Evolutionary conservation across 495 filamentous ascomycete genomes (phyloP), one percentile per base, ranked within the genome.

Genomic region (Lasiosphaeriaceae sp.): DNA sequence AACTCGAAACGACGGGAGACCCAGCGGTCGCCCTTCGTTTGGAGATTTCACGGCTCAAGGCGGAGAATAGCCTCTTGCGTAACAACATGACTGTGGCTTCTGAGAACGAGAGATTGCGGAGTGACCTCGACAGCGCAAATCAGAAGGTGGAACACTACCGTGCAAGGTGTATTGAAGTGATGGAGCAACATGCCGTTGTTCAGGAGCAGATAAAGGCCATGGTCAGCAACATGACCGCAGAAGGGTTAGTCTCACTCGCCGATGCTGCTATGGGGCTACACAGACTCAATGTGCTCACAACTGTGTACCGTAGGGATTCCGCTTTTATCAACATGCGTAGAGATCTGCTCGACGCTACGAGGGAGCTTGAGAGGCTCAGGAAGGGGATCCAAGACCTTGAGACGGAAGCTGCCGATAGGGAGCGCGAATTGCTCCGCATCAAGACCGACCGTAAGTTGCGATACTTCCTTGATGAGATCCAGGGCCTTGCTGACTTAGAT

Each of bases 11-110:
- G 22, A 69, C 62, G 3, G 49, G 59, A 7, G 64, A 68, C 35
- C 64, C 68, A 11, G 60, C 67, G 3, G 65, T 71, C 11, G 58
- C 66, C 43, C 52, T 66, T 9, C 64, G 69, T n/a, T 57, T 74
- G 6, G 77, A 82, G 59, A 52, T 80, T 26, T 75, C 78, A 26
- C 73, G 78, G 31, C 69, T 83, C 47, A 77, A 78, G 58, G 76
- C 80, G 16, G 80, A 83, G 61, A 82, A 80, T 59, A 66, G 73
- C 46, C 66, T 82, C 8, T 69, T 82, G 14, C 75, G 75, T 62
- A 78, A 71, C 52, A 78, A 69, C 55, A 73, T 78, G 54, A 68
- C 70, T 0, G 76, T 74, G 9, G 77, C 71, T 11, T 76, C 77
- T 0, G 75, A 80, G 47, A 80, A 77, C 54, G 72, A 77, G 47